Base-by-base conservation (phyloP, 202 grass and related monocot species). In the Miscanthus sacchariflorus region DNA sequence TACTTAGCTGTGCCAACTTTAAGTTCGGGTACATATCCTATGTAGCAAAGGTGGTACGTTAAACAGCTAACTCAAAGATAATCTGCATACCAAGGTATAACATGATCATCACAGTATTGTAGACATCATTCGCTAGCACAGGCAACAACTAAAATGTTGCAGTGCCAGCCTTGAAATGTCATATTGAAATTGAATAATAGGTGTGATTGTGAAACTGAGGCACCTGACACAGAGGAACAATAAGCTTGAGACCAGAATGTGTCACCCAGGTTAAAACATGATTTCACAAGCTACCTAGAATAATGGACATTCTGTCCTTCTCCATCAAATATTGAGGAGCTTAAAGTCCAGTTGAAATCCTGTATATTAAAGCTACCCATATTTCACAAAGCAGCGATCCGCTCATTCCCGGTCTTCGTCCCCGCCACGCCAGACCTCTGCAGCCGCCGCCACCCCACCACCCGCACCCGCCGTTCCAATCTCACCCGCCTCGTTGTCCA, bases 111-210 rank as follows among this genome's bases (percentile, higher is more conserved):
- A 58, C 15, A 48, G 56, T 77, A 86, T 11, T 35, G 42, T 23
- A 35, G 84, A 72, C 42, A 87, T 83, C 39, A 83, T 82, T 80
- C 3, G 5, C 54, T 64, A 87, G 66, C 66, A 84, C 65, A 61
- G 21, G 10, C 38, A 27, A 72, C 30, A 39, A 84, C n/a, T 39
- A 25, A 70, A 15, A 80, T 30, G 13, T 28, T 84, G 40, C 40
- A 66, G 14, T 63, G 14, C 42, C 74, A 79, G 14, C 13, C 74
- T 50, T 12, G 5, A 63, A 38, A 84, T 78, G 49, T 79, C 71
- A 88, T 84, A 59, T 24, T 19, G 17, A 54, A 83, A 19, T 23
- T 63, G 36, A 81, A 23, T 4, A 69, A 12, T 64, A 64, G 59
- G 30, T 28, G 27, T 11, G 30, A 28, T 68, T 71, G 72, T 28